phyloP scores from a whole-genome alignment of 805 yeast species.

The Naumovozyma baii region DNA sequence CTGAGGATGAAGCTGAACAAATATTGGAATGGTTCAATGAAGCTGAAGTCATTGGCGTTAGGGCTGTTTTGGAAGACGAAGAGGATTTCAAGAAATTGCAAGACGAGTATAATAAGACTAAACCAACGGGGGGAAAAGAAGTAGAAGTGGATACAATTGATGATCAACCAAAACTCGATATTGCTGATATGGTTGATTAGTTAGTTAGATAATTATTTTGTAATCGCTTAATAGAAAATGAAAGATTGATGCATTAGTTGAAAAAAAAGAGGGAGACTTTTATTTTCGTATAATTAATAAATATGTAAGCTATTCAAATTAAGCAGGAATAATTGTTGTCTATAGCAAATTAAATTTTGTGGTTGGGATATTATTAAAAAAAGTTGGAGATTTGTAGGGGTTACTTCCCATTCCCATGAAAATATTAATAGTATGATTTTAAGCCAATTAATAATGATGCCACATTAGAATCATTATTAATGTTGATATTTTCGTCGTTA shows the following conservation, averaged over 20 bases:
- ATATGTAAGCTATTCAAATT: no score
- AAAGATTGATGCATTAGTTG: neutral
- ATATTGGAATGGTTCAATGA: slow-evolving; percentile 65
- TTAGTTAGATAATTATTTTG: no score
- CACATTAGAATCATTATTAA: slow-evolving; percentile 18
- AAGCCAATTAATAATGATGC: slow-evolving; percentile 27
- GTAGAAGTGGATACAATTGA: neutral
- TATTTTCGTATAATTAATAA: no score
- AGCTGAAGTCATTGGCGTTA: slow-evolving; percentile 76
- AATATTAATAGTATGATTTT: slow-evolving; percentile 13
- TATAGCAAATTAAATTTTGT: no score
- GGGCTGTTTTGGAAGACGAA: slow-evolving; percentile 65
- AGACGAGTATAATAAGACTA: slow-evolving; percentile 33
- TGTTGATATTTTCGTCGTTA: slow-evolving; percentile 7
- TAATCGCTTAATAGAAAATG: no score
- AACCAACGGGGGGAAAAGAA: neutral
- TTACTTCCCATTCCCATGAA: no score
- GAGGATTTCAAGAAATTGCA: slow-evolving; percentile 50
- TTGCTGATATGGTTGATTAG: slow-evolving; percentile 13
- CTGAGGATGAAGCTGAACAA: slow-evolving; percentile 70
- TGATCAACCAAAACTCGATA: neutral
- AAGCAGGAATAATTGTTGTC: no score
- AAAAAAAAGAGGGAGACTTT: neutral
- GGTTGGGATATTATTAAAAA: no score
- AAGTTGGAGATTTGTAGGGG: no score